phyloP scores from a whole-genome alignment of 2,329 filamentous ascomycete species.

The Shiraia sp. region DNA sequence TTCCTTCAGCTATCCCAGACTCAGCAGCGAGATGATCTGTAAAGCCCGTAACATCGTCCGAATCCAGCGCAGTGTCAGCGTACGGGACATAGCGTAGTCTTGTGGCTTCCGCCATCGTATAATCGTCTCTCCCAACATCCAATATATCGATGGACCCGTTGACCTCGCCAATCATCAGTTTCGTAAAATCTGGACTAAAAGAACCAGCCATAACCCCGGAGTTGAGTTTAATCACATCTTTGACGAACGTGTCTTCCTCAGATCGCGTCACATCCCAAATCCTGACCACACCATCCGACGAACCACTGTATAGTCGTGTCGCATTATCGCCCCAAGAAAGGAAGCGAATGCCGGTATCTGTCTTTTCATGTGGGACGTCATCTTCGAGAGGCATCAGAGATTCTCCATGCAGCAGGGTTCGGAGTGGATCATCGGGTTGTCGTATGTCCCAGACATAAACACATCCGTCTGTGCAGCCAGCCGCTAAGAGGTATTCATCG shows the following conservation, averaged over 20 bases:
- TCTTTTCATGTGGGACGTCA: conserved; percentile 50
- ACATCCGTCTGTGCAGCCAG: conserved; percentile 62
- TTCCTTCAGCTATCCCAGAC: conserved; percentile 30
- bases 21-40: conserved; percentile 11
- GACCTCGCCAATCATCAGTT: conserved; percentile 62
- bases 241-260: conserved; percentile 55
- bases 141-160: conserved; percentile 60
- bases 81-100: conserved; percentile 36
- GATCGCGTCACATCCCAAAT: conserved; percentile 61
- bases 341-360: conserved; percentile 62
- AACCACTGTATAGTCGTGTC: conserved; percentile 61
- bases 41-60: not conserved
- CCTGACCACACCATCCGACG: conserved; percentile 64
- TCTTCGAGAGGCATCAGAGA: conserved; percentile 56
- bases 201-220: conserved; percentile 62
- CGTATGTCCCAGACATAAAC: conserved; percentile 66
- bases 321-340: conserved; percentile 60
- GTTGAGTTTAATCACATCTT: conserved; percentile 53
- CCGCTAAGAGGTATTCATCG: conserved; percentile 57
- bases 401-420: conserved; percentile 55
- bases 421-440: conserved; percentile 50
- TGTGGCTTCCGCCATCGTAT: conserved; percentile 30
- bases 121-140: conserved; percentile 45
- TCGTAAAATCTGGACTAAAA: conserved; percentile 59
- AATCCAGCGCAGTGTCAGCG: conserved; percentile 6